Evolutionary conservation across 306 rosid genomes (phyloP).

Genomic region (Sechiopsis laciniata): DNA sequence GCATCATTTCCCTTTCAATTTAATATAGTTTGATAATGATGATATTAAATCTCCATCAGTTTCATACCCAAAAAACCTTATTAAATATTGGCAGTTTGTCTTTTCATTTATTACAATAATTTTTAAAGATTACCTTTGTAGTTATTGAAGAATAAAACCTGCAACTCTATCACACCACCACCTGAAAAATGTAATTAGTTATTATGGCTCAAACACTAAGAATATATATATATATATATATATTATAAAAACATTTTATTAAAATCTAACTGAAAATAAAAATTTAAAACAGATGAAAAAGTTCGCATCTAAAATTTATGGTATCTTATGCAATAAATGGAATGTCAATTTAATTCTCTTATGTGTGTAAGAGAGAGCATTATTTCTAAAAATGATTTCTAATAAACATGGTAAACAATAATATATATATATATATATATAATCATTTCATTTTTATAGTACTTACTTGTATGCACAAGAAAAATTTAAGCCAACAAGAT

Average conservation of each 20-base stretch:
- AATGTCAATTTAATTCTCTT: not conserved
- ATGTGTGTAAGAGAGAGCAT: not conserved
- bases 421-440: too few species aligned
- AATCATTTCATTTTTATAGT: too few species aligned
- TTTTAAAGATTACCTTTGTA: not conserved
- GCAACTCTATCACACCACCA: conserved; percentile 9
- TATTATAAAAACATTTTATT: not conserved
- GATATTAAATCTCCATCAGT: conserved; percentile 19
- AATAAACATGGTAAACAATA: too few species aligned
- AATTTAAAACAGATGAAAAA: not conserved
- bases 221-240: not conserved
- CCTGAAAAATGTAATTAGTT: conserved; percentile 9
- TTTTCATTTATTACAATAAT: conserved; percentile 18
- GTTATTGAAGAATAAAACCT: conserved; percentile 17
- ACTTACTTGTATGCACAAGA: too few species aligned
- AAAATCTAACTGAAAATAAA: not conserved
- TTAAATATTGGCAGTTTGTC: conserved; percentile 13
- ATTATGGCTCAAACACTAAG: conserved; percentile 7
- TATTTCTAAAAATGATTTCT: not conserved
- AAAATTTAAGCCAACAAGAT: too few species aligned
- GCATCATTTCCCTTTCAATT: conserved; percentile 8
- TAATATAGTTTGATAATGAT: conserved; percentile 19
- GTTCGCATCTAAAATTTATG: not conserved
- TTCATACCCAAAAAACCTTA: conserved; percentile 11
- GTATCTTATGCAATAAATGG: conserved; percentile 19